A percentile compares a stretch with the other conserved stretches of the same genome.
Conservation (phyloP, 306 rosid species). For the Acacia confusa region DNA sequence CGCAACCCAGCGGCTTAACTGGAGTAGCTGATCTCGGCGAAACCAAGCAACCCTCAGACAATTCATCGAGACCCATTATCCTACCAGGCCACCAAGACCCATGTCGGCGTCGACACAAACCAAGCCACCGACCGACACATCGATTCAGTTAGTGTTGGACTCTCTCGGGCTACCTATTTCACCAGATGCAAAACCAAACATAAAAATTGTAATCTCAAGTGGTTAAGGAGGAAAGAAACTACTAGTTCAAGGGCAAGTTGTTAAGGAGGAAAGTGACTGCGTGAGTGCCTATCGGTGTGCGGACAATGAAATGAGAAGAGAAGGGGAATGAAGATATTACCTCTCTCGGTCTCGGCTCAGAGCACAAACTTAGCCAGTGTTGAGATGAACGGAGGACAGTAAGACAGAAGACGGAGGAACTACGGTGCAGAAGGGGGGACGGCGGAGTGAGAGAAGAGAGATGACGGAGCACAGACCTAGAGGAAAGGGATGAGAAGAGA, state of each 20-base stretch:
- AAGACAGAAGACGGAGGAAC: too few species aligned
- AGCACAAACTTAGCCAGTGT: neutral
- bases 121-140: conserved; percentile 65
- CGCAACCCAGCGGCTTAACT: conserved; percentile 79
- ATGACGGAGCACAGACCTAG: too few species aligned
- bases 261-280: too few species aligned
- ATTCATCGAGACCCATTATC: conserved; percentile 69
- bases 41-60: conserved; percentile 56
- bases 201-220: conserved; percentile 32
- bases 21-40: conserved; percentile 89
- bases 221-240: conserved; percentile 25
- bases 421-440: too few species aligned
- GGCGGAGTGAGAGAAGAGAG: too few species aligned
- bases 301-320: too few species aligned
- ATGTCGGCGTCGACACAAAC: conserved; percentile 87
- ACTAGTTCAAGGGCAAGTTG: neutral
- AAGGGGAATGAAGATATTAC: neutral
- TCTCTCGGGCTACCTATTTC: conserved; percentile 66
- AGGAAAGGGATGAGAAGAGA: too few species aligned
- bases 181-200: conserved; percentile 5
- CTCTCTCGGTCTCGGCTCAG: neutral
- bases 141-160: conserved; percentile 52
- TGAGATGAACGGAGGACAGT: neutral
- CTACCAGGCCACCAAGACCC: conserved; percentile 96
- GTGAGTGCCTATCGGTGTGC: too few species aligned